Percentiles rank a stretch among this genome's conserved stretches.
Evolutionary conservation across 1,284 basidiomycete species (phyloP).

Genomic region (Pholiota adiposa): DNA sequence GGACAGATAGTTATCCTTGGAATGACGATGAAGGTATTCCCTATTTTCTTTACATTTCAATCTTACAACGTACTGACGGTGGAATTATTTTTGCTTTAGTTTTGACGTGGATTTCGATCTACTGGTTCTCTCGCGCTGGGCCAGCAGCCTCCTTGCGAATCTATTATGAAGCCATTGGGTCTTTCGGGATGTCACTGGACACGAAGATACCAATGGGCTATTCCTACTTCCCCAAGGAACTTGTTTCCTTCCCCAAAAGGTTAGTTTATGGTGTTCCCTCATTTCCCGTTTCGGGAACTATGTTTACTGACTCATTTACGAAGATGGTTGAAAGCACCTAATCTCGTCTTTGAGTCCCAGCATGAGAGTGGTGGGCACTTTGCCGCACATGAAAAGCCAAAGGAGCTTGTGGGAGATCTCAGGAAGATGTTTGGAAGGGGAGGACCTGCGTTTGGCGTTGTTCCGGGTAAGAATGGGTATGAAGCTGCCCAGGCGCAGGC

Average conservation of each 20-base stretch:
- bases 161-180: conserved; percentile 44
- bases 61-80: too few relatives aligned
- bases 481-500: too few relatives aligned
- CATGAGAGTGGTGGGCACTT: conserved; percentile 41
- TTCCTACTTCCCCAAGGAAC: conserved; percentile 9
- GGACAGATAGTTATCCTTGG: conserved; percentile 25
- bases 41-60: background rate
- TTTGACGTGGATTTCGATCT: conserved; percentile 59
- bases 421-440: conserved; percentile 41
- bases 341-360: conserved; percentile 23
- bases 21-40: conserved; percentile 41
- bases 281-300: background rate
- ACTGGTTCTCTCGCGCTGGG: conserved; percentile 57
- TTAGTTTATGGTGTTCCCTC: too few relatives aligned
- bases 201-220: conserved; percentile 9
- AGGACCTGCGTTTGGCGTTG: conserved; percentile 35
- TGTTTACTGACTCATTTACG: background rate
- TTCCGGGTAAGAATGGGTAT: conserved; percentile 36
- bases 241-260: conserved; percentile 15
- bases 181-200: background rate
- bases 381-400: conserved; percentile 35
- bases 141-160: conserved; percentile 55
- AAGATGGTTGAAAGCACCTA: conserved; percentile 28
- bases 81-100: conserved; percentile 35
- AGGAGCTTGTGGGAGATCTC: conserved; percentile 33